Evolutionary conservation across 257 asterid genomes (phyloP), one percentile per base, ranked within the genome.

Genomic region (Nicotiana undulata): DNA sequence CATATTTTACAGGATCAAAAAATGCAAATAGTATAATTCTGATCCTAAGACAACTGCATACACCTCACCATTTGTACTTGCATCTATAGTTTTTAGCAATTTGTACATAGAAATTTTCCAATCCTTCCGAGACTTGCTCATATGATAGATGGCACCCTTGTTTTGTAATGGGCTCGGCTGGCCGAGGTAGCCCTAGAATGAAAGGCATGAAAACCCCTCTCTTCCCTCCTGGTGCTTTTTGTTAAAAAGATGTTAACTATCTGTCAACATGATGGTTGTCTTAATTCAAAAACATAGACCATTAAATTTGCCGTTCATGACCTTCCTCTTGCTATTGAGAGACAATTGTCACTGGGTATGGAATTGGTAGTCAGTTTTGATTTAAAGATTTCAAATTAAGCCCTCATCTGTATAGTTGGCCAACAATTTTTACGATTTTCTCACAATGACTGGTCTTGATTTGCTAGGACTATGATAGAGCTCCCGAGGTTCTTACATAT

Each of bases 401-500:
- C 20, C 31, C 20, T 20, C 58, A 13, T 20, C 0, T 40, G 2
- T 12, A 11, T 20, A 11, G 28, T 18, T 44, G 11, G 9, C 61
- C 26, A 46, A 13, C 60, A 7, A 7, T 46, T 72, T 6, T 44
- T 22, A 22, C 0, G 24, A 3, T 1, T 24, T 15, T 46, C 78
- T 46, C 24, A 24, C 16, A 46, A 13, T 72, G 61, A 46, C 2
- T 7, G 20, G 0, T 24, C 40, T 72, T 46, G 44, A 31, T 64
- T 76, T 6, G 34, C 52, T 82, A 95, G 98, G 99, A 95, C 75
- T 95, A 95, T 53, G 96, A 91, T 88, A 87, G 99, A 89, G 87
- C 92, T 82, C 97, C 98, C 0, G 88, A 86, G 51, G 84, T 87
- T 78, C 87, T 91, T 18, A 79, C 75, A 68, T 53, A 60, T 60